Conservation (phyloP, 305 asterid genomes). For the Fraxinus velutina region DNA sequence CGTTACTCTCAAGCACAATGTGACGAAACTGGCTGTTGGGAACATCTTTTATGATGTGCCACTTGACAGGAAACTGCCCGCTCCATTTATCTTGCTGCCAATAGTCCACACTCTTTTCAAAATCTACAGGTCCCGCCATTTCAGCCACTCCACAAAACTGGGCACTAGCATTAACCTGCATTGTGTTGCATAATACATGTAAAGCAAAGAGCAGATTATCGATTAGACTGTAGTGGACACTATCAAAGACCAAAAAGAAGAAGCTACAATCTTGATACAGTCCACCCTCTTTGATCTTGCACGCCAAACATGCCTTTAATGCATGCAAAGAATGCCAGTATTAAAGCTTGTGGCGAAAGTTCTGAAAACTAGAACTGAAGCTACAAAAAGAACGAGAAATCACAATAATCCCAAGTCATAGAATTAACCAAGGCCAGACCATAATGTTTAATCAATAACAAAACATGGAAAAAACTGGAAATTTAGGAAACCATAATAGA, state of each 20-base stretch:
- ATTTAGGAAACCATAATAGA: neutral
- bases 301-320: neutral
- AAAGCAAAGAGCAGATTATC: neutral
- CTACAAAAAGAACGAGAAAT: neutral
- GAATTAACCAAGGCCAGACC: neutral
- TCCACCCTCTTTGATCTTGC: neutral
- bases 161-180: conserved; percentile 18
- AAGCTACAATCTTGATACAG: neutral
- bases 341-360: neutral
- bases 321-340: neutral
- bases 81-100: conserved; percentile 22
- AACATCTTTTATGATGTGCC: conserved; percentile 16
- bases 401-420: neutral
- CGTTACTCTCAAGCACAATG: conserved; percentile 15
- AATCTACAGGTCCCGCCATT: conserved; percentile 17
- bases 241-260: neutral
- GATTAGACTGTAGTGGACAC: neutral
- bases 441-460: neutral
- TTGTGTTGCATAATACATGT: neutral
- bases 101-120: conserved; percentile 12
- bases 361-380: neutral
- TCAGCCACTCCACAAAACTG: conserved; percentile 22
- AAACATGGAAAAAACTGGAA: neutral
- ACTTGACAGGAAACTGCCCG: conserved; percentile 16
- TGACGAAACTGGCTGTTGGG: conserved; percentile 20